These are phyloP conservation scores for Silene conica DNA, from an alignment of 148 eudicot species.

Conservation along the genomic window DNA sequence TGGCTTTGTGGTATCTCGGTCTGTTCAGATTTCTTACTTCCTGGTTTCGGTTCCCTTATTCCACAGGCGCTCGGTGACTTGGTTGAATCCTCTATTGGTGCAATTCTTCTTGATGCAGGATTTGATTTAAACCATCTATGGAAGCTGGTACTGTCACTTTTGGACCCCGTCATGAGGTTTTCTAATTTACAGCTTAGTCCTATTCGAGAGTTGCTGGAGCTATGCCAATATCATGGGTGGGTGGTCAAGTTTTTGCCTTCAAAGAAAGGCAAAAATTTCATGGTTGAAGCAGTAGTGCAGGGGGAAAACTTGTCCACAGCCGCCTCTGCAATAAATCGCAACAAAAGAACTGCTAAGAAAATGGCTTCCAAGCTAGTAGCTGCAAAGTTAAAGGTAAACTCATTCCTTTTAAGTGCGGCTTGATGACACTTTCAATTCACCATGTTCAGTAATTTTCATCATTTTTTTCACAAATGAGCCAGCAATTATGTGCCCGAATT, in stretches of 20 bases:
- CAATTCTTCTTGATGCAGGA: slow-evolving; percentile 81
- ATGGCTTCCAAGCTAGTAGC: slow-evolving; percentile 48
- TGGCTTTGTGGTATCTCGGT: background rate
- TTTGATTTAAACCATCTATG: slow-evolving; percentile 67
- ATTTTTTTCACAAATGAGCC: background rate
- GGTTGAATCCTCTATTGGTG: slow-evolving; percentile 90
- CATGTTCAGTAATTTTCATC: background rate
- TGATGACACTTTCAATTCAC: background rate
- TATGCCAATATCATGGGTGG: slow-evolving; percentile 60
- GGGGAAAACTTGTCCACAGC: slow-evolving; percentile 27
- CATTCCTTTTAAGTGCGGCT: background rate
- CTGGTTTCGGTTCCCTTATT: slow-evolving; percentile 4
- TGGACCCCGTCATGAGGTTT: slow-evolving; percentile 60
- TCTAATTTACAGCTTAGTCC: slow-evolving; percentile 63
- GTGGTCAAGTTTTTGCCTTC: slow-evolving; percentile 30
- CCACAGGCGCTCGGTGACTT: slow-evolving; percentile 91
- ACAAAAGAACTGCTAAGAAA: slow-evolving; percentile 52
- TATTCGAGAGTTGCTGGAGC: slow-evolving; percentile 67
- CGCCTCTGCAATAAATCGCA: slow-evolving; percentile 47
- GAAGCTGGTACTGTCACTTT: slow-evolving; percentile 62
- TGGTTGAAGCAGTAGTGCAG: slow-evolving; percentile 46
- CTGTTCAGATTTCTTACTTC: background rate
- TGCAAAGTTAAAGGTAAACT: slow-evolving; percentile 50
- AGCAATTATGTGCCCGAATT: background rate
- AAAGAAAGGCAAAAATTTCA: slow-evolving; percentile 39